A percentile compares a stretch with the other conserved stretches of the same genome.
Evolutionary conservation across 1,284 basidiomycete genomes (phyloP).

Genomic region (Cryptococcus wingfieldii): DNA sequence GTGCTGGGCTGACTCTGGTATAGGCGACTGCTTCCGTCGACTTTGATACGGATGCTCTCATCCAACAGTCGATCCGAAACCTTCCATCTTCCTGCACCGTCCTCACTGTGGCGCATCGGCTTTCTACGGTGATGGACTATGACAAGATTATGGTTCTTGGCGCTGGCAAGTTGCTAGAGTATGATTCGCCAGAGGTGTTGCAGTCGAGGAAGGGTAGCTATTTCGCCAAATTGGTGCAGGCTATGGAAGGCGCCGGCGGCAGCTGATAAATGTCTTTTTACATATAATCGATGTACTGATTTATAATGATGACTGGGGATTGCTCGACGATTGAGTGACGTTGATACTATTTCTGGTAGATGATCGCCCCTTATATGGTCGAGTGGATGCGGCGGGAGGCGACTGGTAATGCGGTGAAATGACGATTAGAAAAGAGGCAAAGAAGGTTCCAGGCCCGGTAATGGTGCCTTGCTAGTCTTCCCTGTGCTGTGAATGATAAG

Average conservation of each 20-base stretch:
- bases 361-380: too few relatives aligned
- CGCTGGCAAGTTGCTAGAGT: constrained; percentile 55
- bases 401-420: too few relatives aligned
- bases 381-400: too few relatives aligned
- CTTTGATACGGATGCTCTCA: constrained; percentile 51
- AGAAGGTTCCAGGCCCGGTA: too few relatives aligned
- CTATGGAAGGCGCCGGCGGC: constrained; percentile 31
- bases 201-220: constrained; percentile 54
- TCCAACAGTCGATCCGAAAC: constrained; percentile 53
- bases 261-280: too few relatives aligned
- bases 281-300: too few relatives aligned
- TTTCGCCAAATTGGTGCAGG: constrained; percentile 60
- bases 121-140: constrained; percentile 53
- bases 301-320: too few relatives aligned
- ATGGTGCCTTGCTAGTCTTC: too few relatives aligned
- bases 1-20: background rate
- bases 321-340: too few relatives aligned
- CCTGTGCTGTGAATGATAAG: too few relatives aligned
- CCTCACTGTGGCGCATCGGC: constrained; percentile 50
- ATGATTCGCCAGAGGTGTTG: constrained; percentile 58
- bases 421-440: too few relatives aligned
- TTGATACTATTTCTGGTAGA: too few relatives aligned
- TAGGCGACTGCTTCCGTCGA: constrained; percentile 50
- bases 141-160: constrained; percentile 55
- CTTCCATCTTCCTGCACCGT: constrained; percentile 49